Base-by-base conservation (phyloP, 768 basidiomycete species). In the Naganishia vishniacii region DNA sequence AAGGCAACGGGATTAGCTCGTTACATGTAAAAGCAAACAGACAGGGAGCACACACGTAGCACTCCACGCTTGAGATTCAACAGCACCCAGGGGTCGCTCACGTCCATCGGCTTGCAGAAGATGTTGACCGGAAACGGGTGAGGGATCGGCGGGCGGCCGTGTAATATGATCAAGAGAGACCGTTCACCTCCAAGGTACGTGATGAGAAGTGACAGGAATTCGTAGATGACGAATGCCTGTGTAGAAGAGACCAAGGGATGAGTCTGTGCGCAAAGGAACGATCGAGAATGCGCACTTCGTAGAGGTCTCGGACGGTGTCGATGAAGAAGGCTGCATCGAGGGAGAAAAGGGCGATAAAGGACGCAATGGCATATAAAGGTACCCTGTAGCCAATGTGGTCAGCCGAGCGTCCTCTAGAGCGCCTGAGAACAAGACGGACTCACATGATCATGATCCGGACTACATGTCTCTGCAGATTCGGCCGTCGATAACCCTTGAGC, bases 321-420 rank as follows among this genome's bases (percentile, higher is more conserved):
- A 99, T 93, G 66, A 95, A 86, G 80, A 97, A 97, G 0, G 95
- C 95, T 1, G 88, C 91, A 73, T 94, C 88, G 61, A 97, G 80
- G 0, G 92, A 95, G 79, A 92, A 90, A 42, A 99, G 81, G 0
- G 94, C 91, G 66, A 97, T 91, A 69, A 97, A 81, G 3, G 91
- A 92, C 0, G 95, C 83, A 29, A 98, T 81, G 0, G 85, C 91
- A 75, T 99, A 98, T 29, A 98, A 80, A 0, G 94, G 94, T 5
- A 81, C 79, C 79, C 79, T 78, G 48, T 6, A 25, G 20, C 18
- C 12, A 20, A 23, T 13, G 12, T 28, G 25, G 37, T 47, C 13
- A 47, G 34, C 20, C 11, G 20, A 13, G 29, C 16, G 34, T 44
- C 16, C 37, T 46, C 13, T 34, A 32, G 6, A 18, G 18, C 34